These are phyloP conservation scores for Yamadazyma oceani DNA, from an alignment of 1,139 yeast species.

Conservation along the genomic window DNA sequence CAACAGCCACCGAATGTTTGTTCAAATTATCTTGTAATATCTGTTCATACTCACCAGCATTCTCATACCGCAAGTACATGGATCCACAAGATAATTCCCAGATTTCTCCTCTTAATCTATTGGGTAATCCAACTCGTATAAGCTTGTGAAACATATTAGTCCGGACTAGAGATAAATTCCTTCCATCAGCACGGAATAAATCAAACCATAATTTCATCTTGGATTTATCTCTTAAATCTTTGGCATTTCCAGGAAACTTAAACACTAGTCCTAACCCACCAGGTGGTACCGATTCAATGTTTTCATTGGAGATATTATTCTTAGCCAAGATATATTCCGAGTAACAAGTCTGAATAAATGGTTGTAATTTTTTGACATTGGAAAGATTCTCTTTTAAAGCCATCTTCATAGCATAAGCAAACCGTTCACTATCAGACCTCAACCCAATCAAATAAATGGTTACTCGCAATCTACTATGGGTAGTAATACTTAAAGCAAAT, in stretches of 20 bases:
- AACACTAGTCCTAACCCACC: slow-evolving; percentile 84
- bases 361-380: slow-evolving; percentile 59
- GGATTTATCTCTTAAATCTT: slow-evolving; percentile 73
- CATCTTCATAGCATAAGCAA: slow-evolving; percentile 66
- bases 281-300: slow-evolving; percentile 56
- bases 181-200: slow-evolving; percentile 77
- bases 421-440: slow-evolving; percentile 75
- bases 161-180: slow-evolving; percentile 73
- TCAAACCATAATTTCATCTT: slow-evolving; percentile 95
- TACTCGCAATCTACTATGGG: slow-evolving; percentile 66
- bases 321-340: slow-evolving; percentile 79
- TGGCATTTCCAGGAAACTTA: slow-evolving; percentile 89
- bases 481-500: slow-evolving; percentile 72
- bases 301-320: slow-evolving; percentile 49
- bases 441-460: slow-evolving; percentile 77
- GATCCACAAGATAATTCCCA: slow-evolving; percentile 96
- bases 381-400: slow-evolving; percentile 64
- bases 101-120: slow-evolving; percentile 86
- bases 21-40: slow-evolving; percentile 61
- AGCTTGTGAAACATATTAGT: slow-evolving; percentile 80
- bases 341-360: slow-evolving; percentile 72
- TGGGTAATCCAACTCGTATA: slow-evolving; percentile 88
- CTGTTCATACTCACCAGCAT: slow-evolving; percentile 57
- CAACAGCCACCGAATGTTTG: slow-evolving; percentile 77
- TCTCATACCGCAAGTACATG: slow-evolving; percentile 67